Evolutionary conservation across 2,329 filamentous ascomycete genomes (phyloP), one percentile per base, ranked within the genome.

Genomic region (Alternaria sp.): DNA sequence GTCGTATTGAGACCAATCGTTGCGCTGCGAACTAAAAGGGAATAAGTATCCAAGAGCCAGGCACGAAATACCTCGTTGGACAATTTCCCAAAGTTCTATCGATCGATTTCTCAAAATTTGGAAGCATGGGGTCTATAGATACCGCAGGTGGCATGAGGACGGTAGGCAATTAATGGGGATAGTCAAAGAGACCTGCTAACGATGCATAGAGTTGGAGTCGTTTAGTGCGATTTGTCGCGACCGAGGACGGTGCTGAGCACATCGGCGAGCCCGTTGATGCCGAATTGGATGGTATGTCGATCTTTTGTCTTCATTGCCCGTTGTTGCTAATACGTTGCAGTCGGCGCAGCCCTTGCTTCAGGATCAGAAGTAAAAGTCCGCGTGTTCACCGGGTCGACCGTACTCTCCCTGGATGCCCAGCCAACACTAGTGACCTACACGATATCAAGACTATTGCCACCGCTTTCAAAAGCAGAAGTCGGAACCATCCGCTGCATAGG

Each of bases 401-500:
- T 64, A 21, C 65, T 71, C 25, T 50, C 45, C 5, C 15, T 51
- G 6, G 40, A 54, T 10, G 19, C 43, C 4, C 10, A 51, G 17
- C 66, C 61, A 30, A 70, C 62, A 23, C 30, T 57, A 36, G 54
- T 58, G 1, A 63, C 57, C 19, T 57, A 66, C 26, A 64, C 54
- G 21, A 58, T 67, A 57, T 57, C 51, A 28, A 49, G 45, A 44
- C 59, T 71, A 11, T 69, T 83, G 17, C 73, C 77, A 2, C 82
- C 82, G 0, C 58, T 83, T 21, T 65, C 72, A 1, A 61, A 61
- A 19, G 61, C 74, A 12, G 78, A 83, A 30, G 75, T 81, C 6
- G 78, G 79, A 32, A 78, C 80, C 19, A 82, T 84, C 52, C 80
- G 82, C 36, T 84, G 82, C 68, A 72, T 84, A 50, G 83, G 83